phyloP scores from a whole-genome alignment of 1,139 yeast species.

The Blastobotrys proliferans region DNA sequence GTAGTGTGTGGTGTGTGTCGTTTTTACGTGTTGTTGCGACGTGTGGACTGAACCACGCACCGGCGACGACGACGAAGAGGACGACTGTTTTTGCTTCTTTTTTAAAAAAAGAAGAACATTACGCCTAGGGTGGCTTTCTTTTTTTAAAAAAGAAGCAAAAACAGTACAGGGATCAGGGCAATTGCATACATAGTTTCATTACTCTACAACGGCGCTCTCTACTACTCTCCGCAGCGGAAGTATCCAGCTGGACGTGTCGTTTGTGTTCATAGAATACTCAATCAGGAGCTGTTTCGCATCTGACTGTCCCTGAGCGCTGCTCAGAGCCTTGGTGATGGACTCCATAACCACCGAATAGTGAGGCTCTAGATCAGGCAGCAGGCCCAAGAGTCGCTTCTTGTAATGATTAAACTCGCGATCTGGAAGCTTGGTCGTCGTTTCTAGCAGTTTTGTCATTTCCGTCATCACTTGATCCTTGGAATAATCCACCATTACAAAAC shows the following conservation, averaged over 20 bases:
- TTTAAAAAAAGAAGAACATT: too few species aligned
- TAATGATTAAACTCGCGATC: conserved; percentile 40
- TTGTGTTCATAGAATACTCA: conserved; percentile 48
- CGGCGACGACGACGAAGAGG: too few species aligned
- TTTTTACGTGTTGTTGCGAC: too few species aligned
- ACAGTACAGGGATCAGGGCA: too few species aligned
- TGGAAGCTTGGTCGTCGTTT: conserved; percentile 28
- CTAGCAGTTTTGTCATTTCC: conserved; percentile 21
- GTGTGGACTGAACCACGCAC: too few species aligned
- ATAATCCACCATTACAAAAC: conserved; percentile 8
- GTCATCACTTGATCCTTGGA: conserved; percentile 23
- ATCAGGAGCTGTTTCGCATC: conserved; percentile 36
- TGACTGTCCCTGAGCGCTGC: conserved; percentile 9
- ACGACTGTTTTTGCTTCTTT: too few species aligned
- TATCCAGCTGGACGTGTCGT: conserved; percentile 17
- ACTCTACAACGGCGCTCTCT: conserved; percentile 1
- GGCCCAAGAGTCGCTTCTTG: conserved; percentile 33
- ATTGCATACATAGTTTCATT: too few species aligned
- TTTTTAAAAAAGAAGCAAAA: too few species aligned
- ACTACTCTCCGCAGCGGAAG: conserved; percentile 5
- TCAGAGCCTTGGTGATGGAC: conserved; percentile 14
- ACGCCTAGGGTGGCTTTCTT: too few species aligned
- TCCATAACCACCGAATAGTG: conserved; percentile 27
- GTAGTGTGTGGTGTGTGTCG: too few species aligned
- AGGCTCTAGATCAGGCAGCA: conserved; percentile 23